Evolutionary conservation across 306 rosid species (phyloP).

Genomic region (Elaeagnus macrophylla): DNA sequence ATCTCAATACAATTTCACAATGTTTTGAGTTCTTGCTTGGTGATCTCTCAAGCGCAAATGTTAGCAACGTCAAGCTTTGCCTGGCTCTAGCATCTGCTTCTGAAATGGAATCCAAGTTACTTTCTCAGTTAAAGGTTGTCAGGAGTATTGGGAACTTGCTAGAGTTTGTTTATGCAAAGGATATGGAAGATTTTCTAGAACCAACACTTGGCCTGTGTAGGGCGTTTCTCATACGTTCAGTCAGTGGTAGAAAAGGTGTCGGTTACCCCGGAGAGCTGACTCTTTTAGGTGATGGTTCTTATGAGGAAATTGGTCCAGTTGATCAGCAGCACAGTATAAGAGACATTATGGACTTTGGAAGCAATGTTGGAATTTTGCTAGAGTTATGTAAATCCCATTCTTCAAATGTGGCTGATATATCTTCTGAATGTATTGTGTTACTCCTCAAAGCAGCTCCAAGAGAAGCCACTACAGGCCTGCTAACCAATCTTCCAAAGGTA

Average conservation of each 20-base stretch:
- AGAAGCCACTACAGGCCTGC: conserved; percentile 79
- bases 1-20: conserved; percentile 81
- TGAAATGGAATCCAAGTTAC: conserved; percentile 89
- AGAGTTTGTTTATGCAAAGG: conserved; percentile 75
- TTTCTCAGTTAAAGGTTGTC: conserved; percentile 84
- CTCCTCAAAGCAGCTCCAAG: conserved; percentile 84
- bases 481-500: conserved; percentile 77
- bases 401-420: conserved; percentile 50
- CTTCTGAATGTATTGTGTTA: conserved; percentile 77
- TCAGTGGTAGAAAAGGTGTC: conserved; percentile 48
- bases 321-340: conserved; percentile 73
- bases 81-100: conserved; percentile 87
- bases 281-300: conserved; percentile 49
- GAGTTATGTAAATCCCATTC: conserved; percentile 53
- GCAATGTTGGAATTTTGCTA: conserved; percentile 62
- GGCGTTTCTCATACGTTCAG: conserved; percentile 82
- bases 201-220: conserved; percentile 83
- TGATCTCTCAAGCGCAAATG: conserved; percentile 87
- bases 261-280: conserved; percentile 43
- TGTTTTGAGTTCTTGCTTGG: conserved; percentile 95
- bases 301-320: conserved; percentile 36
- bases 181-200: conserved; percentile 88
- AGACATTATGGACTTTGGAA: conserved; percentile 80
- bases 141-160: conserved; percentile 81
- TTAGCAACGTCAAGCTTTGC: conserved; percentile 73